Conservation (phyloP, 768 basidiomycete genomes). For the Lyophyllum decastes region DNA sequence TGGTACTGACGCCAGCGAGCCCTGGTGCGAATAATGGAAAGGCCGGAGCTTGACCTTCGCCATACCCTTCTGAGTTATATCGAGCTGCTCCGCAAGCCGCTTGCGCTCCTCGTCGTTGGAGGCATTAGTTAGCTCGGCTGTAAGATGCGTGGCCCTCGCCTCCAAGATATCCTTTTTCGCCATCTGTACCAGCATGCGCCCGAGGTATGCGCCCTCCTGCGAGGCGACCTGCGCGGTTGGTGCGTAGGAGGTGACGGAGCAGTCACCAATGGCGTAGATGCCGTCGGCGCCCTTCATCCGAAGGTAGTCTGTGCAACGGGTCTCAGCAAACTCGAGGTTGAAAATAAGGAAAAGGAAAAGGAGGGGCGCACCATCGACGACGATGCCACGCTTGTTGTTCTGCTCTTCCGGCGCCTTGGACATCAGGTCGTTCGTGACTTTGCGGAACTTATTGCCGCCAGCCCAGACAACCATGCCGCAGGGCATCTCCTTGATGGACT, state of each 20-base stretch:
- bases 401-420: constrained; percentile 72
- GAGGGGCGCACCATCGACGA: constrained; percentile 68
- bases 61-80: constrained; percentile 63
- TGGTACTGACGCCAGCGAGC: constrained; percentile 70
- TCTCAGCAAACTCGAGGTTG: not conserved
- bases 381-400: constrained; percentile 84
- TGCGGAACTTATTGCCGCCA: constrained; percentile 65
- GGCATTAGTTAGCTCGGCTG: constrained; percentile 25
- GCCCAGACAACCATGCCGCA: constrained; percentile 97
- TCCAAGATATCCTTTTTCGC: constrained; percentile 73
- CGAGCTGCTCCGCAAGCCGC: constrained; percentile 48
- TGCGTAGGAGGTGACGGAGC: constrained; percentile 90
- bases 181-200: constrained; percentile 74
- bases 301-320: constrained; percentile 63
- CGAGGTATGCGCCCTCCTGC: constrained; percentile 93
- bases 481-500: constrained; percentile 81
- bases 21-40: constrained; percentile 98
- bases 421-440: constrained; percentile 53
- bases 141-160: constrained; percentile 29
- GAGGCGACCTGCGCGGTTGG: constrained; percentile 97
- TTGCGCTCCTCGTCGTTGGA: constrained; percentile 42
- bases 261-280: constrained; percentile 95
- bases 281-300: constrained; percentile 78
- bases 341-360: too few species aligned
- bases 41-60: constrained; percentile 76